Conservation (phyloP, 805 yeast genomes). For the Danielia reshetovae region DNA sequence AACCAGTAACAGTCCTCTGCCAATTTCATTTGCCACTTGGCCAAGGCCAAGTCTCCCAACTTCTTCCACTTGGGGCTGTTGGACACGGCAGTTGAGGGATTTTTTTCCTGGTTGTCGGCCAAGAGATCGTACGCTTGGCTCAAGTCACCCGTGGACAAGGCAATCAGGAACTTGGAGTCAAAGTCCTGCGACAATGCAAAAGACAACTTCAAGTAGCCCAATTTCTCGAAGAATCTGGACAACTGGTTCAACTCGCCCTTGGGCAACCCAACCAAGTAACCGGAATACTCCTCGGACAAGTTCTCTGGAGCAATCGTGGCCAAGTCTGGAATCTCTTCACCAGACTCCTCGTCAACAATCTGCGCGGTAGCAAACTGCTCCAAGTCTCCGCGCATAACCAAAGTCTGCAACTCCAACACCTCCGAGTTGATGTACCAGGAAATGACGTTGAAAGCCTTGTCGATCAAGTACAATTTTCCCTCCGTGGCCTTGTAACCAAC, state of each 20-base stretch:
- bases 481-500: constrained; percentile 85
- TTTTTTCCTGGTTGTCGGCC: constrained; percentile 32
- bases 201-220: constrained; percentile 83
- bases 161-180: constrained; percentile 90
- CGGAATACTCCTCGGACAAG: constrained; percentile 47
- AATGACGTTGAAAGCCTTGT: constrained; percentile 79
- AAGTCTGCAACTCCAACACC: constrained; percentile 92
- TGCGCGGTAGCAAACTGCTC: constrained; percentile 49
- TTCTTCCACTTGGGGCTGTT: constrained; percentile 72
- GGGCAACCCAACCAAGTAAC: constrained; percentile 54
- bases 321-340: constrained; percentile 36
- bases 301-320: constrained; percentile 48
- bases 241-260: constrained; percentile 69
- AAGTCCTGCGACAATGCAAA: constrained; percentile 75
- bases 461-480: constrained; percentile 84
- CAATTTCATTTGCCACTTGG: constrained; percentile 71
- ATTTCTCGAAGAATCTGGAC: constrained; percentile 90
- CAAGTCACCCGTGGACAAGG: constrained; percentile 71
- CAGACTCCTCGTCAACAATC: constrained; percentile 33
- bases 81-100: constrained; percentile 43
- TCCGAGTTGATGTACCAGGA: constrained; percentile 79
- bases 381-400: constrained; percentile 90
- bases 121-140: constrained; percentile 59
- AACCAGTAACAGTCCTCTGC: constrained; percentile 77
- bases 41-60: constrained; percentile 82